Percentiles rank a stretch among this genome's conserved stretches.
Evolutionary conservation across 768 basidiomycete genomes (phyloP).

Genomic region (Mycena rebaudengoi): DNA sequence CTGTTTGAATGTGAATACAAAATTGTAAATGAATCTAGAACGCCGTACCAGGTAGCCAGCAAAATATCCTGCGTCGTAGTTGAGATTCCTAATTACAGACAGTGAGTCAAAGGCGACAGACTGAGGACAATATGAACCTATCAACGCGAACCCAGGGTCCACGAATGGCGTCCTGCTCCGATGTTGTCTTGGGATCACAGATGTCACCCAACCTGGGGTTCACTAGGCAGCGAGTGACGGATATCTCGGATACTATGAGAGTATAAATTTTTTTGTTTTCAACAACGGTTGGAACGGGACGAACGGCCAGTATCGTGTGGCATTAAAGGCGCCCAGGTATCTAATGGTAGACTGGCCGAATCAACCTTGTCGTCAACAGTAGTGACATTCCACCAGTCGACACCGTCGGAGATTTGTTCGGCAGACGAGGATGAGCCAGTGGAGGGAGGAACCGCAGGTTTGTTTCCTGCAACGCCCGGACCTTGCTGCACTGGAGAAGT

Average conservation of each 20-base stretch:
- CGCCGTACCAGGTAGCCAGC: constrained; percentile 21
- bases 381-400: constrained; percentile 79
- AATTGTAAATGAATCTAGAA: not conserved
- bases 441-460: constrained; percentile 15
- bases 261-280: not conserved
- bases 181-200: constrained; percentile 75
- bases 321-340: constrained; percentile 80
- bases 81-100: constrained; percentile 14
- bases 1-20: constrained; percentile 33
- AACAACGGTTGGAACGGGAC: constrained; percentile 38
- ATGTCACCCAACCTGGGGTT: constrained; percentile 64
- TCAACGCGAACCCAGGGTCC: constrained; percentile 93
- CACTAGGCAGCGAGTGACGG: constrained; percentile 71
- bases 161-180: constrained; percentile 76
- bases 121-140: constrained; percentile 51
- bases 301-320: constrained; percentile 80
- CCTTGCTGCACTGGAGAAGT: constrained; percentile 36
- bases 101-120: constrained; percentile 52
- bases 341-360: constrained; percentile 77
- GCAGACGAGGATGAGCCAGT: no score
- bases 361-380: constrained; percentile 55
- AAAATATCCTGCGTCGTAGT: constrained; percentile 24
- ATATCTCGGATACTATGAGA: constrained; percentile 79
- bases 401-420: constrained; percentile 38
- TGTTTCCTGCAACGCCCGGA: constrained; percentile 19